Evolutionary conservation across 2,329 filamentous ascomycete genomes (phyloP).

Genomic region (Colletotrichum tropicale): DNA sequence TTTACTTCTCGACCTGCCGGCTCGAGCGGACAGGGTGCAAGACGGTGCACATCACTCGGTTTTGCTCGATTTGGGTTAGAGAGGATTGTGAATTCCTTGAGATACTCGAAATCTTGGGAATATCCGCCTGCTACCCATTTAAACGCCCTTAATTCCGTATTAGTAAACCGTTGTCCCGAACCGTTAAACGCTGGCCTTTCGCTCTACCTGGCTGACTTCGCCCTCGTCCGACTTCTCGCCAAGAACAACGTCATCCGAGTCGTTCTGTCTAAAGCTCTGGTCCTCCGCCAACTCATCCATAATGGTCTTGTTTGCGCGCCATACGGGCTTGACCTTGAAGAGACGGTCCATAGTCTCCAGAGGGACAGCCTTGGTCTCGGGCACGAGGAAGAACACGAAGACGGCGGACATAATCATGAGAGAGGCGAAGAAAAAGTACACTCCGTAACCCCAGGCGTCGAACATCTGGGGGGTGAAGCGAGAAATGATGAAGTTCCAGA

Average conservation of each 20-base stretch:
- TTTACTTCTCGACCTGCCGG: neutral
- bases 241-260: constrained; percentile 27
- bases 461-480: constrained; percentile 73
- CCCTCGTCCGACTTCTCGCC: constrained; percentile 28
- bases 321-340: constrained; percentile 54
- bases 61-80: neutral
- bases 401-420: constrained; percentile 62
- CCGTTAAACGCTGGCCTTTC: constrained; percentile 18
- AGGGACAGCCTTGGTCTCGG: constrained; percentile 70
- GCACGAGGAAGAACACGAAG: constrained; percentile 67
- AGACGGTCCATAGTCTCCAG: constrained; percentile 69
- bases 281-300: constrained; percentile 48
- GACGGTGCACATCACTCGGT: neutral
- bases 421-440: constrained; percentile 72
- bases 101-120: neutral
- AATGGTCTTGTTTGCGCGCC: constrained; percentile 45
- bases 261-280: constrained; percentile 34
- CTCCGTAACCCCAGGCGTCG: constrained; percentile 61
- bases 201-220: constrained; percentile 23
- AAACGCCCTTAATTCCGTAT: constrained; percentile 13
- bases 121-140: neutral
- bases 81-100: neutral
- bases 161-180: constrained; percentile 13
- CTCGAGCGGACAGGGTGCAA: neutral
- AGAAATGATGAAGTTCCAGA: constrained; percentile 73